These are phyloP conservation scores for Filobasidium wieringae DNA, from an alignment of 768 basidiomycete genomes.

Conservation along the genomic window DNA sequence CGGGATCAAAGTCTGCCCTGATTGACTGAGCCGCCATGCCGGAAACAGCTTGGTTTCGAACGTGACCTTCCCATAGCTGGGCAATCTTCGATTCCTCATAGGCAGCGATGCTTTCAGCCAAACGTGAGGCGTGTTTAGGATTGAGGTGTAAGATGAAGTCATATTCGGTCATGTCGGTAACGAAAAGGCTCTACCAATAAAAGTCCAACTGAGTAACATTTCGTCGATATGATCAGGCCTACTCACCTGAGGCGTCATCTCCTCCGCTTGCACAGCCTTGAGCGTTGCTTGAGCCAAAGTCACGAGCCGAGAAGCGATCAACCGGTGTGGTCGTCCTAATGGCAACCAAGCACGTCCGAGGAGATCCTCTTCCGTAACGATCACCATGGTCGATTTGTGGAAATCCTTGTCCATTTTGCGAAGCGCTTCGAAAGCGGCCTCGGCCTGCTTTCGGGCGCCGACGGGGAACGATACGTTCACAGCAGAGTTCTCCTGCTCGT, in stretches of 20 bases:
- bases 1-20: constrained; percentile 71
- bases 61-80: constrained; percentile 7
- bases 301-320: constrained; percentile 62
- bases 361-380: constrained; percentile 66
- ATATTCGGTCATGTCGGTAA: constrained; percentile 71
- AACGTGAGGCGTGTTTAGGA: constrained; percentile 26
- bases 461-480: constrained; percentile 2
- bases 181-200: constrained; percentile 58
- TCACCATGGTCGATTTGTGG: constrained; percentile 52
- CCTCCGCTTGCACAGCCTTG: constrained; percentile 46
- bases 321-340: constrained; percentile 48
- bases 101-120: constrained; percentile 6
- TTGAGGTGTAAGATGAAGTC: constrained; percentile 72
- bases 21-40: constrained; percentile 19
- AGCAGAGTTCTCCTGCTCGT: constrained; percentile 21
- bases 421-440: constrained; percentile 33
- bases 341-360: constrained; percentile 67
- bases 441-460: constrained; percentile 22
- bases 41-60: constrained; percentile 10
- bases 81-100: not conserved
- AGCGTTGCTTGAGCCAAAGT: constrained; percentile 67
- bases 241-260: constrained; percentile 53
- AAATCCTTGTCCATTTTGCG: constrained; percentile 38
- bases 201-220: not conserved
- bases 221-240: not conserved